Conservation (phyloP, 306 rosid species). For the Citrullus amarus region DNA sequence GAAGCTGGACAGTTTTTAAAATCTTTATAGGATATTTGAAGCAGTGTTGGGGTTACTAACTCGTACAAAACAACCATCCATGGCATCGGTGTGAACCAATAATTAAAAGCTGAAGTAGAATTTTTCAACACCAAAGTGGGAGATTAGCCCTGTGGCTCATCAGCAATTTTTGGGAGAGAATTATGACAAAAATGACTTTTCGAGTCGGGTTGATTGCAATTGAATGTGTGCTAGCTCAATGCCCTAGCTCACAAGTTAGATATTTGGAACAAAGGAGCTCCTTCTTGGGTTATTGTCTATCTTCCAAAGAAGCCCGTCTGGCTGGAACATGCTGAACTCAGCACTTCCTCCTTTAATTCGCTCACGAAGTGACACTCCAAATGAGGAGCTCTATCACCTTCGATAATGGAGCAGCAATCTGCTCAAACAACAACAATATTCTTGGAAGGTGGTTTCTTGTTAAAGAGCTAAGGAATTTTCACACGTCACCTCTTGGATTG, state of each 20-base stretch:
- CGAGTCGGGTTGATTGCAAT: neutral
- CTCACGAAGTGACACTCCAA: neutral
- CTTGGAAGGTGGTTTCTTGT: neutral
- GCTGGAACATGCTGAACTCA: neutral
- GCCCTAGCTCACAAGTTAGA: neutral
- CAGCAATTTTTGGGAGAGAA: neutral
- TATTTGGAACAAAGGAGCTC: neutral
- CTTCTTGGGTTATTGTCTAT: neutral
- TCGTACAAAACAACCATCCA: neutral
- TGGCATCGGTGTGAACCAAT: neutral
- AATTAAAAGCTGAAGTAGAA: neutral
- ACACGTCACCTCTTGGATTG: neutral
- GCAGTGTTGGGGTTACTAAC: no score
- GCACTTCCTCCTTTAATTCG: neutral
- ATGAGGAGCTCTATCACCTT: neutral
- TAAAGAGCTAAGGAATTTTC: neutral
- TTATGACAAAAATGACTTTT: neutral
- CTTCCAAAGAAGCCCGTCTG: neutral
- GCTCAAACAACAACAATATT: neutral
- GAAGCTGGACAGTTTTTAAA: no score
- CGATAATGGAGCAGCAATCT: neutral
- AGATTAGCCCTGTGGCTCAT: neutral
- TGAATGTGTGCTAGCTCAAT: neutral
- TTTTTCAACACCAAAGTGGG: neutral
- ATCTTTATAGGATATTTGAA: no score